Base-by-base conservation (phyloP, 2,329 filamentous ascomycete species). In the Talaromyces verruculosus region DNA sequence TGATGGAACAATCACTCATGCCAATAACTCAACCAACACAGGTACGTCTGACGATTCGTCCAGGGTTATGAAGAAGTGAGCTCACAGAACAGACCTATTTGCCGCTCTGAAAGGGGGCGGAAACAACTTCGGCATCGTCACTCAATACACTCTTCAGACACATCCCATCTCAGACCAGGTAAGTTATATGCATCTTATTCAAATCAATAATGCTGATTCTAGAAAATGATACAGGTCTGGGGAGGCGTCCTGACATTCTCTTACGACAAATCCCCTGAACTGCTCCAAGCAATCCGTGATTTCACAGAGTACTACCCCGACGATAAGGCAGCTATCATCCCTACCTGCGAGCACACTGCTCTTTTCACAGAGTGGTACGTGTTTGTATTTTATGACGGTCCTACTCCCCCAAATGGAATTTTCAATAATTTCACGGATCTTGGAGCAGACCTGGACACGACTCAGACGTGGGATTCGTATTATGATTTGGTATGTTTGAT, bases 371-470 rank as follows among this genome's bases (percentile, higher is more conserved):
- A 84, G 22, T 88, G 85, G 84, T 80, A 87, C 65, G 74, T 89
- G 67, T 89, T 89, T 74, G 72, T 87, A 41, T 89, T 87, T 77
- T 89, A 89, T 73, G 85, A 89, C 72, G 87, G 84, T 0, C 80
- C 82, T 0, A 74, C 76, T 61, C 82, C 82, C 0, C 86, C 87
- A 0, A 71, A 77, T 1, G 83, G 78, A 4, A 80, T 85, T 1
- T 89, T 90, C 66, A 79, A 82, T 65, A 82, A 83, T 65, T 89
- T 89, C 73, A 82, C 83, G 1, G 77, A 78, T 45, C 78, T 85
- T 57, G 71, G 75, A 0, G 79, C 80, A 1, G 67, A 77, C 0
- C 71, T 79, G 25, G 83, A 85, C 70, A 81, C 75, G 19, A 79
- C 78, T 60, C 81, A 82, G 71, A 80, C 79, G 2, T 83, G 80